phyloP scores from a whole-genome alignment of 176 grass and related monocot genomes.

The Phoenix roebelenii region DNA sequence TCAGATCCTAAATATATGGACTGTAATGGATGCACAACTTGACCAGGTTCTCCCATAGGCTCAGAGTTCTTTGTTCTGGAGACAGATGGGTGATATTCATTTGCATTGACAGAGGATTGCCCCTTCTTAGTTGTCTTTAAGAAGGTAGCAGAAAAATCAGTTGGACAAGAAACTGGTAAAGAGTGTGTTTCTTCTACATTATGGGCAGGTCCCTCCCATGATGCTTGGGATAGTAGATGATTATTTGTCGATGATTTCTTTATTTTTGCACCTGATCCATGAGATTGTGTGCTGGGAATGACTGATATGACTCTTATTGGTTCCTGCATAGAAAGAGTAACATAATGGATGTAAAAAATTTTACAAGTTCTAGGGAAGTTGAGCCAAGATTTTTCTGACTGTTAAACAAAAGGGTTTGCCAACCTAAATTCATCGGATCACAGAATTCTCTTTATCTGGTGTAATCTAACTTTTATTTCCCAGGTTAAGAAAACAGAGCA shows the following conservation, averaged over 20 bases:
- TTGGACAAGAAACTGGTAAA: neutral
- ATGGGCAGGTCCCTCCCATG: constrained; percentile 20
- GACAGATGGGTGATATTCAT: constrained; percentile 10
- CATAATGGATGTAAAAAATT: constrained; percentile 5
- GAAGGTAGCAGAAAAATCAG: constrained; percentile 7
- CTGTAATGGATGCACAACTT: constrained; percentile 41
- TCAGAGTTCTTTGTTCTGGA: constrained; percentile 22
- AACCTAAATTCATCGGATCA: too few relatives aligned
- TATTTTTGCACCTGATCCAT: constrained; percentile 71
- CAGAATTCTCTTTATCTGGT: too few relatives aligned
- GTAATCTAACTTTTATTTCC: too few relatives aligned
- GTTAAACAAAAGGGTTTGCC: too few relatives aligned
- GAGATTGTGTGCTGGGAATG: constrained; percentile 25
- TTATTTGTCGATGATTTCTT: constrained; percentile 49
- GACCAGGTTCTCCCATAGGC: constrained; percentile 18
- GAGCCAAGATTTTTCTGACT: too few relatives aligned
- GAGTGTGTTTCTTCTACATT: constrained; percentile 9
- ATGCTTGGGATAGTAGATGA: constrained; percentile 19
- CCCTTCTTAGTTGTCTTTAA: constrained; percentile 31
- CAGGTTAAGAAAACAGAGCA: too few relatives aligned
- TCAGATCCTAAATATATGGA: constrained; percentile 75
- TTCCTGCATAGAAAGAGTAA: constrained; percentile 44
- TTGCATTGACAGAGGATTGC: constrained; percentile 15
- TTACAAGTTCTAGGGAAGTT: too few relatives aligned
- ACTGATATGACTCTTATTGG: constrained; percentile 26